Conservation (phyloP, 169 alveolate genomes). For the Eimeria maxima region DNA sequence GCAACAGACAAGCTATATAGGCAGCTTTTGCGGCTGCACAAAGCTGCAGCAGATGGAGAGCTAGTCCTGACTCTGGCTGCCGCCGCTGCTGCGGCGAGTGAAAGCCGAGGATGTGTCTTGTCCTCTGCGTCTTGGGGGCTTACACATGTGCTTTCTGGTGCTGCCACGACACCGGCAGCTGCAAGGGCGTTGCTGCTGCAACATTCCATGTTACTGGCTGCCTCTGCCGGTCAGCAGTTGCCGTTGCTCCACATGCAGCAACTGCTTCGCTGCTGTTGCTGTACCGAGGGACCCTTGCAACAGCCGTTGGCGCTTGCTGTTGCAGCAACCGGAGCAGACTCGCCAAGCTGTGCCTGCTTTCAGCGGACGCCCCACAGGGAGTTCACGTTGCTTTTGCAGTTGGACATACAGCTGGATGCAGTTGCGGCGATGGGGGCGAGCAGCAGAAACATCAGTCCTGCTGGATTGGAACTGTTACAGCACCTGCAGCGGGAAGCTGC, state of each 20-base stretch:
- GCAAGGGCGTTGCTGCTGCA: slow-evolving; percentile 59
- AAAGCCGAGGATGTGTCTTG: slow-evolving; percentile 3
- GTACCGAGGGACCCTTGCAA: slow-evolving; percentile 22
- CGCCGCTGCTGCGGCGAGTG: slow-evolving; percentile 69
- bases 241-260: slow-evolving; percentile 77
- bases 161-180: slow-evolving; percentile 8
- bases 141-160: slow-evolving; percentile 42
- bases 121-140: not conserved
- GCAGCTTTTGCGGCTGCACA: slow-evolving; percentile 74
- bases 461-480: slow-evolving; percentile 52
- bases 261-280: slow-evolving; percentile 74
- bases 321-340: slow-evolving; percentile 45
- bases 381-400: slow-evolving; percentile 52
- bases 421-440: slow-evolving; percentile 16
- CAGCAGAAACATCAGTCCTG: slow-evolving; percentile 50
- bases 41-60: slow-evolving; percentile 79
- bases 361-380: slow-evolving; percentile 18
- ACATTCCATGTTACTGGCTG: slow-evolving; percentile 1
- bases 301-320: slow-evolving; percentile 48
- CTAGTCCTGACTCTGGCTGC: slow-evolving; percentile 42
- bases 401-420: slow-evolving; percentile 63
- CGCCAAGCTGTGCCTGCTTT: slow-evolving; percentile 43
- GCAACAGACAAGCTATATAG: slow-evolving; percentile 16
- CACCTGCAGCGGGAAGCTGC: slow-evolving; percentile 66
- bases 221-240: slow-evolving; percentile 42